Percentiles rank a stretch among this genome's conserved stretches.
Evolutionary conservation across 2,329 filamentous ascomycete genomes (phyloP).

Genomic region (Trichoderma endophyticum): DNA sequence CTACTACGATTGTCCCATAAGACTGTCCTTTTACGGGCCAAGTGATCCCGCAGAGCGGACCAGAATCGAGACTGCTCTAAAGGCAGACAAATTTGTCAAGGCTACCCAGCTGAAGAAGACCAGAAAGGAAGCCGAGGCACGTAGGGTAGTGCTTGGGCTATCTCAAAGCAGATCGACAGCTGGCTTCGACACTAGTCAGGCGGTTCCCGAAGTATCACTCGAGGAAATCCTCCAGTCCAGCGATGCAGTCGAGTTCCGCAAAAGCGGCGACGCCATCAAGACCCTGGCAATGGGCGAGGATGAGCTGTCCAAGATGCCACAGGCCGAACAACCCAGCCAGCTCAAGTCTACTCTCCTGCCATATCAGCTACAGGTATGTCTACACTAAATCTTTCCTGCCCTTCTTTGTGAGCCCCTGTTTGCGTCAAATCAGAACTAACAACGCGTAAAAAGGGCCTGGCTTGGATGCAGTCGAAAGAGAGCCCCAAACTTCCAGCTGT

Average conservation of each 20-base stretch:
- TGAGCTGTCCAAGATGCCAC: conserved; percentile 66
- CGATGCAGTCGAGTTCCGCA: conserved; percentile 64
- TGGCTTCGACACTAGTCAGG: conserved; percentile 27
- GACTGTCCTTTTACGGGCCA: conserved; percentile 67
- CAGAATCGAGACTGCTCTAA: conserved; percentile 59
- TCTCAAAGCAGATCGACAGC: conserved; percentile 40
- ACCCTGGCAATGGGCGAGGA: conserved; percentile 69
- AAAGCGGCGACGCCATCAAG: conserved; percentile 63
- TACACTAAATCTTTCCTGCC: not conserved
- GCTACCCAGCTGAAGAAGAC: conserved; percentile 55
- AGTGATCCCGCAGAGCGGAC: conserved; percentile 50
- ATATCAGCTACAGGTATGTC: conserved; percentile 65
- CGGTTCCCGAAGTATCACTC: conserved; percentile 46
- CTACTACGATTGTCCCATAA: conserved; percentile 68
- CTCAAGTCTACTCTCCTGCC: conserved; percentile 69
- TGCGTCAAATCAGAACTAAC: not conserved
- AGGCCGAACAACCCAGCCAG: conserved; percentile 63
- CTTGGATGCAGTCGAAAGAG: conserved; percentile 79
- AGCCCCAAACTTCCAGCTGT: conserved; percentile 60
- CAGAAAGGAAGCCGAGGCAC: conserved; percentile 50
- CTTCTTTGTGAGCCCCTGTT: not conserved
- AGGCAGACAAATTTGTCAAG: conserved; percentile 61
- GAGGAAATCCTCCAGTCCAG: conserved; percentile 65
- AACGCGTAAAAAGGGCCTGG: conserved; percentile 58
- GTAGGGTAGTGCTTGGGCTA: conserved; percentile 41